A percentile compares a stretch with the other conserved stretches of the same genome.
Evolutionary conservation across 2,329 filamentous ascomycete genomes (phyloP).

Genomic region (Gaeumannomyces sp.): DNA sequence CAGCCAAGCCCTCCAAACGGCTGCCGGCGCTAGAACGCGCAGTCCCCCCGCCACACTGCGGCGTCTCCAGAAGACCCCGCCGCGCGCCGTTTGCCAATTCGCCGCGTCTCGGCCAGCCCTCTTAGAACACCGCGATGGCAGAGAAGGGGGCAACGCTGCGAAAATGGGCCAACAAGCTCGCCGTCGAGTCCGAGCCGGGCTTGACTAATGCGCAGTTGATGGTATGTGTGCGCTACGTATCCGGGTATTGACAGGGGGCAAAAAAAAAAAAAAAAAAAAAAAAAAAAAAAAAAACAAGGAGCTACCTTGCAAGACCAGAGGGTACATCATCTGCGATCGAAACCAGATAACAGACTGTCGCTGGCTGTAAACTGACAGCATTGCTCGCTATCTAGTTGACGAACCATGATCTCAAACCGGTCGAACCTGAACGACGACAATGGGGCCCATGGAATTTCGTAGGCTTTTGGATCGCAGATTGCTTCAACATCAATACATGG

Average conservation of each 20-base stretch:
- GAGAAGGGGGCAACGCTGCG: slow-evolving; percentile 27
- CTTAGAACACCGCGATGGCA: neutral
- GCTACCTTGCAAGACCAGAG: too few relatives aligned
- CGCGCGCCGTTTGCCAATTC: too few relatives aligned
- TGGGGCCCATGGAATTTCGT: slow-evolving; percentile 89
- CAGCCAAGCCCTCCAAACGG: neutral
- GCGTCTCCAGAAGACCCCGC: neutral
- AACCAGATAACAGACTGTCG: neutral
- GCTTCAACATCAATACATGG: slow-evolving; percentile 88
- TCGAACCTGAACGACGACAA: slow-evolving; percentile 72
- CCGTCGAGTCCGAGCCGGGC: slow-evolving; percentile 69
- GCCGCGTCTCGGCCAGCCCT: neutral
- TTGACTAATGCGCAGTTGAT: slow-evolving; percentile 75
- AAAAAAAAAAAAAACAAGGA: neutral
- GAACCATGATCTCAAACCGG: slow-evolving; percentile 75
- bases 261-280: neutral
- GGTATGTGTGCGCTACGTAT: slow-evolving; percentile 35
- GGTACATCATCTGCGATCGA: too few relatives aligned
- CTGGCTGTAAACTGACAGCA: neutral
- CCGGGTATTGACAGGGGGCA: neutral
- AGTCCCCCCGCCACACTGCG: neutral
- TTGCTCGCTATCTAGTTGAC: slow-evolving; percentile 51
- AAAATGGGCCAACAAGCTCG: slow-evolving; percentile 52
- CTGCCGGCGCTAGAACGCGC: neutral
- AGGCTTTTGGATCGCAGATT: slow-evolving; percentile 79